Evolutionary conservation across 805 yeast genomes (phyloP).

Genomic region (Ogataea salicorniae): DNA sequence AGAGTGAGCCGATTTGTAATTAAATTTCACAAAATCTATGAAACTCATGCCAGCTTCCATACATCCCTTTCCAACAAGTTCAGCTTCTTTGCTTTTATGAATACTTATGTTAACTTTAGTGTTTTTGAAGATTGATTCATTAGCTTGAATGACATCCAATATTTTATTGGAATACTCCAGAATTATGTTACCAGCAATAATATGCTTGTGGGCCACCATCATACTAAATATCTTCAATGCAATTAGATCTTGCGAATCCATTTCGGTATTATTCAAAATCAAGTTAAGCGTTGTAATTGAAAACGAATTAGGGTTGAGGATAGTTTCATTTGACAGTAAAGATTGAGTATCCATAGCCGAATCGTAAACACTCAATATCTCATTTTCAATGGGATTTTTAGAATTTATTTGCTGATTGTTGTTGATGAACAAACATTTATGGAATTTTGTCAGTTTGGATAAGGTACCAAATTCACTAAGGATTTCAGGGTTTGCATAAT

Average conservation of each 20-base stretch:
- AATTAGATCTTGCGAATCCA: constrained; percentile 16
- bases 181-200: constrained; percentile 7
- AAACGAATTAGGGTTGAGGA: constrained; percentile 25
- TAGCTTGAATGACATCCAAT: constrained; percentile 4
- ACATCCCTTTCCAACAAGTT: neutral
- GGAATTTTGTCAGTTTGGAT: constrained; percentile 6
- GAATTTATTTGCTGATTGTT: constrained; percentile 18
- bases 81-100: neutral
- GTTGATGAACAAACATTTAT: constrained; percentile 25
- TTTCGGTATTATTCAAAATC: constrained; percentile 13
- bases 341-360: constrained; percentile 7
- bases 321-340: constrained; percentile 21
- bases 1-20: neutral
- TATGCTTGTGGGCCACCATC: constrained; percentile 19
- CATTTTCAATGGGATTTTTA: neutral
- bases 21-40: constrained; percentile 5
- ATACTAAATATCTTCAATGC: constrained; percentile 22
- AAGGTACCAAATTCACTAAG: constrained; percentile 11
- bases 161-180: constrained; percentile 8
- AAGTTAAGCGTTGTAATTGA: constrained; percentile 22
- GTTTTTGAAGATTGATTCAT: constrained; percentile 5
- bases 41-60: constrained; percentile 1
- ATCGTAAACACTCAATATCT: neutral
- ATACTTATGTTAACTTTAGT: constrained; percentile 8
- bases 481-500: constrained; percentile 7